phyloP scores from a whole-genome alignment of 2,329 filamentous ascomycete genomes.

The Geosmithia flava region DNA sequence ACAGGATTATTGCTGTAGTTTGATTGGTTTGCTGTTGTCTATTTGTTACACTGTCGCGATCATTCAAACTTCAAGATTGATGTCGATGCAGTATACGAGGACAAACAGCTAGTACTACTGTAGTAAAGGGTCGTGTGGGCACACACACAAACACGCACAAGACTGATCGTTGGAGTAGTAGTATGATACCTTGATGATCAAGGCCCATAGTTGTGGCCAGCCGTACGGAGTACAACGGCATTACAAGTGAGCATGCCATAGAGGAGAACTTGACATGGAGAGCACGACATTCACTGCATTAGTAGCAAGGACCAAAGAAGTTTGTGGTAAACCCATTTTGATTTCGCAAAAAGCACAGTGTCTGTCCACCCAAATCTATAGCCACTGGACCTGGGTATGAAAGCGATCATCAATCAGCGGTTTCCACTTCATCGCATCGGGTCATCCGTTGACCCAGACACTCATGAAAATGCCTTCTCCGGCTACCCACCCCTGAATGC shows the following conservation, averaged over 20 bases:
- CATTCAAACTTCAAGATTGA: no score
- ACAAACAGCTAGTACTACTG: no score
- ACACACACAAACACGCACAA: no score
- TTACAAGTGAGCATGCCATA: background rate
- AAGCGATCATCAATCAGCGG: conserved; percentile 49
- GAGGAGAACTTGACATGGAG: background rate
- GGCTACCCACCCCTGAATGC: conserved; percentile 42
- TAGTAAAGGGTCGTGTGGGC: no score
- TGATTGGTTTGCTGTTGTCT: no score
- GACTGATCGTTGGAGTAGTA: no score
- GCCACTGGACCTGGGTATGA: conserved; percentile 43
- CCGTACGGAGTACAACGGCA: no score
- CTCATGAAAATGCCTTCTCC: conserved; percentile 46
- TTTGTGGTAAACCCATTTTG: conserved; percentile 41
- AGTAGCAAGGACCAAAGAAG: conserved; percentile 3
- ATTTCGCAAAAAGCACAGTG: conserved; percentile 47
- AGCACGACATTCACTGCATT: background rate
- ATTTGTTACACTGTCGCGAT: no score
- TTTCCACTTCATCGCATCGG: conserved; percentile 48
- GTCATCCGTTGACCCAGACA: conserved; percentile 23
- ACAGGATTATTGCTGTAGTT: no score
- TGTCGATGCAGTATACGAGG: no score
- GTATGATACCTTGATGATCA: no score
- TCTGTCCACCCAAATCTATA: conserved; percentile 20
- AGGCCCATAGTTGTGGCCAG: background rate